A percentile compares a stretch with the other conserved stretches of the same genome.
Conservation (phyloP, 805 yeast species). For the Candida mattraensis region DNA sequence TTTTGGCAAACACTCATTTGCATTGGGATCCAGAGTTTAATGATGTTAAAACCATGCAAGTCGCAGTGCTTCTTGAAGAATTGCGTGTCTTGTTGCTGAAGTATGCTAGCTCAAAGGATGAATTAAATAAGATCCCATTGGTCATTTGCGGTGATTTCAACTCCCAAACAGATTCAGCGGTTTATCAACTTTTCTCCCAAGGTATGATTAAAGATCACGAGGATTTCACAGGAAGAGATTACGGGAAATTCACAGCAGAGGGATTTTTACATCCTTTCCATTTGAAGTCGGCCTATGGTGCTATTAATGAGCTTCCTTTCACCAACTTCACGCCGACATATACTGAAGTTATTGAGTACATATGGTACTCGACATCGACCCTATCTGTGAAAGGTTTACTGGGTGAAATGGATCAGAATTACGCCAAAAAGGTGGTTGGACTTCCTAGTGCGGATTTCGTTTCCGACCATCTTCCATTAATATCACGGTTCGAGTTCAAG, state of each 20-base stretch:
- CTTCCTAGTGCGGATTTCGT: constrained; percentile 94
- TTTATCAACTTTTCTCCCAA: constrained; percentile 81
- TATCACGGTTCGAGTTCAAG: constrained; percentile 73
- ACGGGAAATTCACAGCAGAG: constrained; percentile 86
- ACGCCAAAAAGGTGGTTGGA: constrained; percentile 76
- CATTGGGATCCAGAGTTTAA: constrained; percentile 98
- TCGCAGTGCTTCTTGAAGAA: constrained; percentile 87
- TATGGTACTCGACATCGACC: constrained; percentile 88
- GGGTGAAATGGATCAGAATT: constrained; percentile 80
- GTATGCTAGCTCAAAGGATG: constrained; percentile 33
- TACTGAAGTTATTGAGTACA: constrained; percentile 90
- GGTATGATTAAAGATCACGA: constrained; percentile 77
- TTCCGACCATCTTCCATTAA: constrained; percentile 90
- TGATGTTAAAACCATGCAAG: constrained; percentile 96
- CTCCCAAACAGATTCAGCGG: constrained; percentile 85
- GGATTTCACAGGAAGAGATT: constrained; percentile 83
- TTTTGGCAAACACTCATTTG: constrained; percentile 87
- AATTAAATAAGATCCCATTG: constrained; percentile 56
- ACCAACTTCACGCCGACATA: constrained; percentile 94
- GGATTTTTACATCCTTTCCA: constrained; percentile 83
- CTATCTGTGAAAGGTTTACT: constrained; percentile 81
- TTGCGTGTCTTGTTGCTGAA: constrained; percentile 62
- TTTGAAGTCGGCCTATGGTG: constrained; percentile 80
- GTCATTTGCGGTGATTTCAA: constrained; percentile 95
- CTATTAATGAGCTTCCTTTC: constrained; percentile 87